These are phyloP conservation scores for Parastagonospora avenae DNA, from an alignment of 2,329 filamentous ascomycete genomes.

Conservation along the genomic window DNA sequence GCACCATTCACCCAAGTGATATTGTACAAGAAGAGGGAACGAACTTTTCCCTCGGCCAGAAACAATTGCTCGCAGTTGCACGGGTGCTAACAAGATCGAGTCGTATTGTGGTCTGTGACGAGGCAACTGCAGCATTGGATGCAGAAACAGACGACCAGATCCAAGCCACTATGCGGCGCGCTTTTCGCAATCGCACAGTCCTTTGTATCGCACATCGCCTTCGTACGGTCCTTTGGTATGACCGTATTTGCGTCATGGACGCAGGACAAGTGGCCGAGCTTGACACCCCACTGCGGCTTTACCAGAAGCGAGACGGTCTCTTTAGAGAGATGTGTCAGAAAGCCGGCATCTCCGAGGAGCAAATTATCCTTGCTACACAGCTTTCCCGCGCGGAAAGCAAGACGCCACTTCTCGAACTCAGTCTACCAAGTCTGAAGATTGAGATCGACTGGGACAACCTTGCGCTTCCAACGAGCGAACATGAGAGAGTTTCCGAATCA, in stretches of 20 bases:
- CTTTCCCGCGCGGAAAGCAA: no score
- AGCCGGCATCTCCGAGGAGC: no score
- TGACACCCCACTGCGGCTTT: constrained; percentile 63
- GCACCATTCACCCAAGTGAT: constrained; percentile 69
- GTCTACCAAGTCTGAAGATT: no score
- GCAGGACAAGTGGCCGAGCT: constrained; percentile 82
- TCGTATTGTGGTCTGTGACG: constrained; percentile 93
- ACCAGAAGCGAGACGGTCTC: not conserved
- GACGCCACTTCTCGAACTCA: no score
- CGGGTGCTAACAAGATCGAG: constrained; percentile 83
- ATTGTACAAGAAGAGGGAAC: not conserved
- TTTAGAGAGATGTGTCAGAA: not conserved
- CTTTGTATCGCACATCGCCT: constrained; percentile 90
- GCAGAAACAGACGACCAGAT: constrained; percentile 89
- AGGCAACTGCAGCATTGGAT: constrained; percentile 89
- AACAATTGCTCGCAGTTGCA: constrained; percentile 91
- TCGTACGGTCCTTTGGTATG: constrained; percentile 88
- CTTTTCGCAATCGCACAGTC: constrained; percentile 82
- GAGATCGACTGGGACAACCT: no score
- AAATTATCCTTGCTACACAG: no score
- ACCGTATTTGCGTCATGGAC: constrained; percentile 95
- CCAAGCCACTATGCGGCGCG: constrained; percentile 80
- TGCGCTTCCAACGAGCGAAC: no score
- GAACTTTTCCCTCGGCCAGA: constrained; percentile 92
- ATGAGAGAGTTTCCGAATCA: no score